Conservation (phyloP, 1,284 basidiomycete species). For the Phylloboletellus chloephorus region DNA sequence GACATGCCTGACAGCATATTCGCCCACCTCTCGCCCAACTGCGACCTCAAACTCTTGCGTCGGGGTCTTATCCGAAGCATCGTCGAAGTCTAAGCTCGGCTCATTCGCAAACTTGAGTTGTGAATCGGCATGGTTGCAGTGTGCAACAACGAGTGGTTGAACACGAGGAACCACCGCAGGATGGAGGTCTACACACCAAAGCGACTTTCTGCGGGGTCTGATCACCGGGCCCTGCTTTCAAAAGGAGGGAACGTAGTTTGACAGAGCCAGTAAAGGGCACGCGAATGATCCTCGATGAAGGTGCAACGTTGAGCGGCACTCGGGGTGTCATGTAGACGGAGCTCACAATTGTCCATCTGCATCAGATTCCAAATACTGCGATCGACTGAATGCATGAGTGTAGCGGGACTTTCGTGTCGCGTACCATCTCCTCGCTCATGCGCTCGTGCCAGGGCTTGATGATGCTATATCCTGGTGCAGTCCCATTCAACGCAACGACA, state of each 20-base stretch:
- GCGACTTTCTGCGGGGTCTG: constrained; percentile 64
- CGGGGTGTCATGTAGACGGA: constrained; percentile 3
- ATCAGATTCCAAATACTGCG: constrained; percentile 72
- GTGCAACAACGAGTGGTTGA: background rate
- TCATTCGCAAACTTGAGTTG: constrained; percentile 60
- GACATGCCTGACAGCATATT: constrained; percentile 64
- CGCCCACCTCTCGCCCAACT: constrained; percentile 65
- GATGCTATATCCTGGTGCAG: constrained; percentile 44
- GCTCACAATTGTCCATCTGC: constrained; percentile 76
- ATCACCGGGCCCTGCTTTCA: constrained; percentile 69
- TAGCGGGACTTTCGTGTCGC: constrained; percentile 9
- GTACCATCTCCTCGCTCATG: constrained; percentile 55
- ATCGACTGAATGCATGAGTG: constrained; percentile 7
- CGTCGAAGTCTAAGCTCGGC: constrained; percentile 69
- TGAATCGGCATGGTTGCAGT: background rate
- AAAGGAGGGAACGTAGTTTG: constrained; percentile 64
- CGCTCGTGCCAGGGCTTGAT: constrained; percentile 78
- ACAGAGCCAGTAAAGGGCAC: constrained; percentile 78
- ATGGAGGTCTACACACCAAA: constrained; percentile 45
- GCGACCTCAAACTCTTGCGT: constrained; percentile 66
- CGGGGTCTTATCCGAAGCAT: constrained; percentile 53
- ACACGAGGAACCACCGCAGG: background rate
- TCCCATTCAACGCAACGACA: constrained; percentile 64
- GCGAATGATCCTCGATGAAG: constrained; percentile 56
- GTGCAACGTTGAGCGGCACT: constrained; percentile 7